Base-by-base conservation (phyloP, 2,329 filamentous ascomycete genomes). In the Pseudofabraea citricarpa region DNA sequence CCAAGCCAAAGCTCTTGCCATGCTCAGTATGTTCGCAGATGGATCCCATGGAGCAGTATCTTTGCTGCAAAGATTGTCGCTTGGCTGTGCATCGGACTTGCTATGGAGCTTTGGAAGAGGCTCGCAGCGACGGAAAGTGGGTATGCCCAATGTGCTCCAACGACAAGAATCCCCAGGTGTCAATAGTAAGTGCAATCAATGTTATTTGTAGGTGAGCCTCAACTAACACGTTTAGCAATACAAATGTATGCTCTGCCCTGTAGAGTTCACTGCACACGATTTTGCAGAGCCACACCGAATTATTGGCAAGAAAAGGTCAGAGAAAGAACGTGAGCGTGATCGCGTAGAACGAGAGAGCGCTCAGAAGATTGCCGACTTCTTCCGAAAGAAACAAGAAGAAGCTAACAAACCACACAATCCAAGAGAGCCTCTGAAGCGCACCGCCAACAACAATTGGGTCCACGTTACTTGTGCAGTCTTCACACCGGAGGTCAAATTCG, bases 371-470 rank as follows among this genome's bases (percentile, higher is more conserved):
- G 85, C 83, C 39, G 85, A 91, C n/a, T 83, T 83, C 44, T 95
- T 95, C 63, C 80, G 81, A 31, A 85, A 85, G 61, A 83, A 81
- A 58, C 91, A 98, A 65, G 80, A 88, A 59, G 85, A 91, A 48
- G 80, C 85, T 56, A 89, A 90, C 54, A 85, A 90, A 37, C 91
- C 93, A 1, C 66, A 85, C 26, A 79, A 88, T 51, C 93, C 93
- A 20, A 81, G 93, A 37, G 93, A 97, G 62, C 85, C 93, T 3
- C 71, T 98, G 50, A 98, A 98, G 68, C 81, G 88, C 38, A 98
- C 93, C 0, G 87, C 86, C 4, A 90, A 94, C 61, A 97, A 97
- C 67, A 97, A 97, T 59, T 98, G 93, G 93, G 88, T 96, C 13
- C 93, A 98, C 62, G 89, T 97, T 21, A 84, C 85, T 27, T 98